These are phyloP conservation scores for Yamadazyma ubonensis DNA, from an alignment of 805 yeast species.

Conservation along the genomic window DNA sequence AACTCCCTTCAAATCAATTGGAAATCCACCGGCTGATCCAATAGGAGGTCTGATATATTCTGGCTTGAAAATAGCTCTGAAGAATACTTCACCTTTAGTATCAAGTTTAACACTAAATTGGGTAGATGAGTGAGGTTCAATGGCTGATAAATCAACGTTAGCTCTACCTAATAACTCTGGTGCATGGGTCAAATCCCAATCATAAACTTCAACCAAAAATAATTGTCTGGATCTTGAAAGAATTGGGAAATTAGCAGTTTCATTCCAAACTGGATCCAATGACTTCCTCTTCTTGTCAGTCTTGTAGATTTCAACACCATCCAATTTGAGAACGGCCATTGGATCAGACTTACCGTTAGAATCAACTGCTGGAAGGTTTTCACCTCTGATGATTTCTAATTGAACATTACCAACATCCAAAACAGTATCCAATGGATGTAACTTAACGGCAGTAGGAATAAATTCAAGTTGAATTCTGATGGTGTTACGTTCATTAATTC, in stretches of 20 bases:
- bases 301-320: constrained; percentile 54
- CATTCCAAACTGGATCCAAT: constrained; percentile 77
- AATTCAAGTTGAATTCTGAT: constrained; percentile 55
- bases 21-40: constrained; percentile 38
- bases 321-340: constrained; percentile 49
- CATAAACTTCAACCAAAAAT: constrained; percentile 52
- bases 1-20: constrained; percentile 38
- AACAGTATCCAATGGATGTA: constrained; percentile 60
- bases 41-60: constrained; percentile 66
- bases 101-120: constrained; percentile 50
- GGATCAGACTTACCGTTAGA: constrained; percentile 81
- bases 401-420: constrained; percentile 65
- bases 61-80: constrained; percentile 58
- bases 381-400: constrained; percentile 57
- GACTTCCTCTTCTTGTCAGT: constrained; percentile 65
- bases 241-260: constrained; percentile 55
- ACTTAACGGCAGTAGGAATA: constrained; percentile 53
- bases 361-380: constrained; percentile 57
- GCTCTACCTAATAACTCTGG: constrained; percentile 60
- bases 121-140: constrained; percentile 47
- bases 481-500: constrained; percentile 37
- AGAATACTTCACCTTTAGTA: constrained; percentile 63
- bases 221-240: constrained; percentile 59
- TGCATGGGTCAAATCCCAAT: constrained; percentile 79
- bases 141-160: constrained; percentile 46